Base-by-base conservation (phyloP, 768 basidiomycete species). In the Agaricus subrufescens region DNA sequence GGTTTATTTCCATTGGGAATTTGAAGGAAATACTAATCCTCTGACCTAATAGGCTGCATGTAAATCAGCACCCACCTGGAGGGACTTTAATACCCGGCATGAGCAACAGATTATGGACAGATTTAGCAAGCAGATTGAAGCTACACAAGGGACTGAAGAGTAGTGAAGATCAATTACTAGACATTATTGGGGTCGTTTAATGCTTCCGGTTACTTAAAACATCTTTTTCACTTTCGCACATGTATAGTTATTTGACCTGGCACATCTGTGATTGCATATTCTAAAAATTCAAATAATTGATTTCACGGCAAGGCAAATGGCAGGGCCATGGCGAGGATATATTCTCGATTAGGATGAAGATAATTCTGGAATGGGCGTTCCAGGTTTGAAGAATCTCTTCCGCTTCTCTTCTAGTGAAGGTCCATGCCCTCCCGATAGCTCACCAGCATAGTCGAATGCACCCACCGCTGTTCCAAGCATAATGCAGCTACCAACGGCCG, bases 381-480 rank as follows among this genome's bases (percentile, higher is more conserved):
- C 55, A 27, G 48, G 55, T 71, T 95, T 96, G 80, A 96, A 96
- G 74, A 97, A 96, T 40, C 75, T 80, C 71, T 76, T 82, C 64
- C 89, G 81, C 60, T 77, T 82, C 70, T 91, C 90, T 66, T 92
- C 91, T 63, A 76, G 72, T 59, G 70, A 65, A 59, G 66, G 59
- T 50, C 70, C 69, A 3, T 70, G 62, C 49, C 78, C 75, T 42
- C 83, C 83, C 10, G 71, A 65, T 56, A 87, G 70, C 62, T 84
- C 76, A 52, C 93, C 91, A 25, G 87, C 81, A 60, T 87, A 88
- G 63, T 94, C 89, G 66, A 87, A 91, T 40, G 84, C 81, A 14
- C 92, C 95, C 67, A 94, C 82, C 5, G 85, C 78, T 11, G 85
- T 86, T 50, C 91, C 94, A 55, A 95, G 75, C 49, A 87, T 75